Evolutionary conservation across 2,329 filamentous ascomycete genomes (phyloP).

Genomic region (Exserohilum turcica): DNA sequence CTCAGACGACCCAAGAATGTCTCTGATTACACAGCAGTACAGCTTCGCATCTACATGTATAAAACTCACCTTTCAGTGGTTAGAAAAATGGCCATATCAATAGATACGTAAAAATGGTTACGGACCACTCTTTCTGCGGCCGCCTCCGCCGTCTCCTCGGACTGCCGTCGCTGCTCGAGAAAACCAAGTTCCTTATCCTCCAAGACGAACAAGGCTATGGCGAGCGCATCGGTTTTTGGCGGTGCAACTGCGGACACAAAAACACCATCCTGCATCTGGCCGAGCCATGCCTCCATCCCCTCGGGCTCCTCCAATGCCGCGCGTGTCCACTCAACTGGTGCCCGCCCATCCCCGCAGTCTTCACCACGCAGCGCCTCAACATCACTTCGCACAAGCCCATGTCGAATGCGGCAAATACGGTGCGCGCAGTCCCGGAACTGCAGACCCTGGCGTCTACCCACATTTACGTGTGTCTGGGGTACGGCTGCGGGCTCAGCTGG

Average conservation of each 20-base stretch:
- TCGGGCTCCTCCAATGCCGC: conserved; percentile 1
- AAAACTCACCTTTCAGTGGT: background rate
- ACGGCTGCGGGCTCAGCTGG: conserved; percentile 1
- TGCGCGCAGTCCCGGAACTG: background rate
- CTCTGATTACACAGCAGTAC: background rate
- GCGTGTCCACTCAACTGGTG: conserved; percentile 1
- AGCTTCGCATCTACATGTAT: background rate
- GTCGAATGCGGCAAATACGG: background rate
- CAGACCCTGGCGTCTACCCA: background rate
- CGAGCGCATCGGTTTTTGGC: background rate
- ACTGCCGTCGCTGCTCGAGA: background rate
- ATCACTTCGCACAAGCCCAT: background rate
- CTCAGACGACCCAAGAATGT: background rate
- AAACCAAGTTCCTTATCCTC: background rate
- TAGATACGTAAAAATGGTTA: background rate
- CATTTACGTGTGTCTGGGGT: background rate
- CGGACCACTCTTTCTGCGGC: background rate
- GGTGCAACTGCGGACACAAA: background rate
- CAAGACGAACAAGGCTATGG: background rate
- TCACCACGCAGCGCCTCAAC: background rate
- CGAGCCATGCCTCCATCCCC: background rate
- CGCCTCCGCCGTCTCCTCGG: background rate
- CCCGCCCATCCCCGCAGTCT: background rate
- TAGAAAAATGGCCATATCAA: background rate
- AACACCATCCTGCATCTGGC: conserved; percentile 1